Evolutionary conservation across 192 early-diverging fungal genomes (phyloP), one percentile per base, ranked within the genome.

Genomic region (Pecoramyces ruminantium): DNA sequence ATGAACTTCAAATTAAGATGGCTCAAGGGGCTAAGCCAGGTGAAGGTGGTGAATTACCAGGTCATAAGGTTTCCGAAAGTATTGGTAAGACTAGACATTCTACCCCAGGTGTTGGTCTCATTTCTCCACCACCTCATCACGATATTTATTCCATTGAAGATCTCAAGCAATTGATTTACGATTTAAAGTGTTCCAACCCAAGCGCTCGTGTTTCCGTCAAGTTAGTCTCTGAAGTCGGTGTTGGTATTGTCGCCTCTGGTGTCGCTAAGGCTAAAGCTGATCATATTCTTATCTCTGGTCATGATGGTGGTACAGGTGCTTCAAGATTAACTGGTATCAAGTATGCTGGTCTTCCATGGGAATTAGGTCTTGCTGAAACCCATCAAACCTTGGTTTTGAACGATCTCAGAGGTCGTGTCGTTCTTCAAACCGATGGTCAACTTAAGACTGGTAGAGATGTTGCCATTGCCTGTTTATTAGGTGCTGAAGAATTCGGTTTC

Each of bases 61-160:
- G 90, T 25, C 85, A 91, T 86, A 94, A 94, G 81, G 93, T 94
- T n/a, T 93, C 91, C 0, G 84, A 88, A 14, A 90, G 90, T 21
- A 95, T 94, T 81, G 93, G 93, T 17, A 89, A 88, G 79, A 99
- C 97, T 29, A 90, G 97, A 79, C 96, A 99, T 82, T 94, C 96
- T 14, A 97, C 95, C 18, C 95, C 97, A 28, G 96, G 96, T 30
- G 96, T 98, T 38, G 96, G 96, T 77, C 89, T 99, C 29, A 97
- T 99, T 80, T 95, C 94, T 17, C 97, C 97, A 30, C 97, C 97
- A 84, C 97, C 97, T 82, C 97, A 97, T 86, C 97, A 99, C 88
- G 97, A 99, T 86, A 97, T 97, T 81, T 97, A 99, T 90, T 97
- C 96, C 21, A 99, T 99, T 82, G 97, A 99, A 86, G 97, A 99